Base-by-base conservation (phyloP, 2,329 filamentous ascomycete genomes). In the Cladosporium sp. region DNA sequence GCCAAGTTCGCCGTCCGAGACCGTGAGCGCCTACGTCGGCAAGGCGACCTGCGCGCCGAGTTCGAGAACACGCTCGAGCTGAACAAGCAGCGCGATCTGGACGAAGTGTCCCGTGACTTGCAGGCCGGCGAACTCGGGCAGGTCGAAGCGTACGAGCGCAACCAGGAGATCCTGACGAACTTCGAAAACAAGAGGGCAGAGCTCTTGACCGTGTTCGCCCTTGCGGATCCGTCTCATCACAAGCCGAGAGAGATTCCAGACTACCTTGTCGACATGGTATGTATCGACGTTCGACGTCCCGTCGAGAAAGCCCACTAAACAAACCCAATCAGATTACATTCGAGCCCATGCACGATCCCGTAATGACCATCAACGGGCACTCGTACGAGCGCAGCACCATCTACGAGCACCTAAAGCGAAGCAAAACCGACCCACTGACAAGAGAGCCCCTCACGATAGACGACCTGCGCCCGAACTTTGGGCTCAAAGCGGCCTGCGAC, bases 371-470 rank as follows among this genome's bases (percentile, higher is more conserved):
- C 63, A 91, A 86, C 1, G 93, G 93, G 10, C 87, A 91, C 58
- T 93, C 87, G 1, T 98, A 95, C 67, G 93, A 97, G 68, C 81
- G 92, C 40, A 79, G 87, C 0, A 87, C 87, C 13, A 86, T 98
- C 56, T 77, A 90, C 64, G 89, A 95, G 69, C 90, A 96, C 66
- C 76, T 98, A 22, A 85, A 86, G 62, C 78, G 86, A 18, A 82
- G 82, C 33, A 77, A 78, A 0, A 86, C 81, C 11, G 93, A 98
- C 67, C 93, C 93, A 0, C 69, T 97, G 34, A 96, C 92, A 0
- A 78, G 92, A 40, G 85, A 90, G 57, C 82, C 86, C 0, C 76
- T 96, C 45, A 72, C 71, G 0, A 75, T 82, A 1, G 72, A 76
- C 1, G 89, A 96, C 42, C 69, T 97, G 50, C 77, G 90, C 40